Percentiles rank a stretch among this genome's conserved stretches.
phyloP scores from a whole-genome alignment of 257 asterid genomes.

The Leptodermis oblonga region DNA sequence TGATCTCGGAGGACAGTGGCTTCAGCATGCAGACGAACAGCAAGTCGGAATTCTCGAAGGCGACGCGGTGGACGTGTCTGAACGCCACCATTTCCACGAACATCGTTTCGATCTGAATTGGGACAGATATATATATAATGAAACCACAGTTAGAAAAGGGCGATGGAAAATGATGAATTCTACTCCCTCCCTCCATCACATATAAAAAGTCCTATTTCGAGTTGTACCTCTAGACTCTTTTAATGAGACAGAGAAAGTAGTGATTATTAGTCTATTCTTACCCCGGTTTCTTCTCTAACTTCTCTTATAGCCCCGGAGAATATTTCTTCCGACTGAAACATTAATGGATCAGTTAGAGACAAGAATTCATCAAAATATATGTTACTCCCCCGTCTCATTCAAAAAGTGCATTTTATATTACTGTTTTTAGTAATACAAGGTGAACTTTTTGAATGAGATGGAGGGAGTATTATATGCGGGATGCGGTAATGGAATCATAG shows the following conservation, averaged over 20 bases:
- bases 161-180: too few species aligned
- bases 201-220: too few species aligned
- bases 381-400: too few species aligned
- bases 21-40: conserved; percentile 43
- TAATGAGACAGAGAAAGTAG: too few species aligned
- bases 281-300: conserved; percentile 45
- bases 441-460: too few species aligned
- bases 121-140: not conserved
- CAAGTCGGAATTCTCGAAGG: conserved; percentile 44
- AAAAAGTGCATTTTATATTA: too few species aligned
- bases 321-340: conserved; percentile 33
- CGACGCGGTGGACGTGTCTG: conserved; percentile 39
- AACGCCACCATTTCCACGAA: conserved; percentile 12
- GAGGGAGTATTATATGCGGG: too few species aligned
- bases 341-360: not conserved
- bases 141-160: too few species aligned
- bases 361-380: not conserved
- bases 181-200: too few species aligned
- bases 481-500: too few species aligned
- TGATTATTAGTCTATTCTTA: conserved; percentile 13
- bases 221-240: too few species aligned
- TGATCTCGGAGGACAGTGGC: conserved; percentile 36
- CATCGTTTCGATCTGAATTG: conserved; percentile 3
- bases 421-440: too few species aligned
- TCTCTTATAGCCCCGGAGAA: conserved; percentile 42